These are phyloP conservation scores for Microcera coccophila DNA, from an alignment of 2,329 filamentous ascomycete genomes.

Conservation along the genomic window DNA sequence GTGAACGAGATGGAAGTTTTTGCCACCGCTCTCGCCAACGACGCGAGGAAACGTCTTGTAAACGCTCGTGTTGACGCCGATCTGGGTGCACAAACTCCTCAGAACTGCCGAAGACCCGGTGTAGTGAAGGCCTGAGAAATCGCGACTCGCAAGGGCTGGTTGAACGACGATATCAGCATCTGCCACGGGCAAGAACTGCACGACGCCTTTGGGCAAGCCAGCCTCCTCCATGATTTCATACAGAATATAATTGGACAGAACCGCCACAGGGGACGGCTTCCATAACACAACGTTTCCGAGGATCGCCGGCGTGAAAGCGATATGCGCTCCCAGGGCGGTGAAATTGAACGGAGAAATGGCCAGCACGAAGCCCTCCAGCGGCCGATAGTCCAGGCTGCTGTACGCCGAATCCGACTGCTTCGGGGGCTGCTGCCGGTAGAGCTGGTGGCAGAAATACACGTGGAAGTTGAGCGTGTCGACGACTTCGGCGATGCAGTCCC, in stretches of 20 bases:
- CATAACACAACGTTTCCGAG: constrained; percentile 94
- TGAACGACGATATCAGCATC: constrained; percentile 79
- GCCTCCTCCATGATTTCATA: constrained; percentile 90
- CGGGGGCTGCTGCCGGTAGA: constrained; percentile 81
- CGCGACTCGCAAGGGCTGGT: constrained; percentile 67
- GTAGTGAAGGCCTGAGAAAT: constrained; percentile 91
- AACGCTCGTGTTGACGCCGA: constrained; percentile 76
- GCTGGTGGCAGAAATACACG: constrained; percentile 86
- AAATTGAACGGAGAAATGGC: constrained; percentile 96
- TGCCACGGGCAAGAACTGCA: constrained; percentile 90
- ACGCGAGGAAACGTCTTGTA: constrained; percentile 85
- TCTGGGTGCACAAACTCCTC: constrained; percentile 81
- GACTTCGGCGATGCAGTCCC: constrained; percentile 88
- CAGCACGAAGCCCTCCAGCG: constrained; percentile 93
- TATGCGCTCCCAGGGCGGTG: constrained; percentile 87
- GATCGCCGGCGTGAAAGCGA: constrained; percentile 76
- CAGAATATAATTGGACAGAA: constrained; percentile 86
- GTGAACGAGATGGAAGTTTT: constrained; percentile 89
- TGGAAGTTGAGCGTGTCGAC: constrained; percentile 93
- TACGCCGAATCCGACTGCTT: constrained; percentile 82
- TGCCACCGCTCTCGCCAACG: constrained; percentile 86
- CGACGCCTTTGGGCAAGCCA: constrained; percentile 81
- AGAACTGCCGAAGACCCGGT: constrained; percentile 92
- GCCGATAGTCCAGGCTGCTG: constrained; percentile 87
- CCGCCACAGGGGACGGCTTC: constrained; percentile 90